Evolutionary conservation across 768 basidiomycete genomes (phyloP), one percentile per base, ranked within the genome.

Genomic region (Trametes cinnabarina): DNA sequence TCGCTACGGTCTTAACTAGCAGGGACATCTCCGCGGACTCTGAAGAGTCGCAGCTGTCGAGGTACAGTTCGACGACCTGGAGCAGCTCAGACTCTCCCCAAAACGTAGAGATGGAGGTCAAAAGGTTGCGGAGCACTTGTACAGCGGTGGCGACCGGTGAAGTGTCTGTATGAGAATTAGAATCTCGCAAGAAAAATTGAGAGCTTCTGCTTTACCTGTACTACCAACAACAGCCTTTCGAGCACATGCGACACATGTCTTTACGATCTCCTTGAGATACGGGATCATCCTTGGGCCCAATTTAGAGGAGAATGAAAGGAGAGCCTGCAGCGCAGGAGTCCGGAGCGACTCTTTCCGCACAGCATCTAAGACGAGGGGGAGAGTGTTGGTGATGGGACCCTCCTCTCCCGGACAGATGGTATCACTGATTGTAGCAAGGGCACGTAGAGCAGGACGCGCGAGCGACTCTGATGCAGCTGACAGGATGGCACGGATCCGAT

Each of bases 221-320:
- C 62, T 67, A 5, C 20, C 23, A 9, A 43, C 3, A 3, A 35
- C 19, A 1, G 54, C 54, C 20, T 55, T 49, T 28, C 39, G 42
- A 14, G 59, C 55, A 48, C 28, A 52, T 37, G 47, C 22, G 11
- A 85, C 73, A 57, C 83, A 83, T 51, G 85, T 78, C 4, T 82
- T 72, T 15, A 90, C 80, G 44, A 95, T 82, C 14, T 84, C 79
- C 51, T 83, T 83, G 73, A 97, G 87, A 72, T 84, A 80, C 4
- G 96, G 93, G 48, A 99, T 93, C 48, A 94, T 79, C 0, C 96
- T 86, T 11, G 95, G 92, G 0, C 92, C 93, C 20, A 98, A 81
- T 44, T 87, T 85, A 19, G 77, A 69, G 88, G 83, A 76, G 55
- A 94, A 76, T 32, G 83, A 76, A 4, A 81, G 71, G 28, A 94